Evolutionary conservation across 2,329 filamentous ascomycete species (phyloP), one percentile per base, ranked within the genome.

Genomic region (Phialophora verrucosa): DNA sequence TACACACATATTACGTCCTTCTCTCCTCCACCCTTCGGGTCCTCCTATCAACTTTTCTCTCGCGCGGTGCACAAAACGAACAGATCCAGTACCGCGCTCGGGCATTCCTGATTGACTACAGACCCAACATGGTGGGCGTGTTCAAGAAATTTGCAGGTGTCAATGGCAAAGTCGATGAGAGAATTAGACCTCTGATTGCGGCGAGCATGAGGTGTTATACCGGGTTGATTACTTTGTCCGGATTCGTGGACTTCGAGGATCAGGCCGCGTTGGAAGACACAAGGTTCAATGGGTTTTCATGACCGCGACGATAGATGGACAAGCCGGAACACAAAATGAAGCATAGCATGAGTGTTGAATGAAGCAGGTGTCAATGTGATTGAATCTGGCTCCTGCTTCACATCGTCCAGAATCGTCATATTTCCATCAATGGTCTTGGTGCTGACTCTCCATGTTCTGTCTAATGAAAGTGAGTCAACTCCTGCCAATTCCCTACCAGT

Each of bases 121-220:
- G 94, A 68, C 88, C 90, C 77, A 88, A 93, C 64, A 91, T 98
- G 73, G 88, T 95, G 70, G 91, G 93, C 54, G 89, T 96, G 23
- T 91, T 99, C 74, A 99, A 99, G 82, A 85, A 93, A 71, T 91
- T 91, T 72, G 91, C 91, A 0, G 91, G 91, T 56, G 91, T 96
- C 64, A 90, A 91, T 20, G 78, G 80, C 47, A 76, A 79, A 38
- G 76, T 78, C 20, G 68, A 68, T 20, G 55, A 60, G 32, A 62
- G 56, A 12, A 61, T 67, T 23, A 49, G 60, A 25, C 65, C 66
- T 27, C 57, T 66, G 1, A 51, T 73, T 17, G 67, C 65, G 12
- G 71, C 72, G 44, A 71, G 65, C 47, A 58, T 73, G 53, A 59
- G 65, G 31, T 68, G 62, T 35, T 73, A 72, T 56, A 72, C 70